These are phyloP conservation scores for Musa beccarii DNA, from an alignment of 176 grass and related monocot species.

Conservation along the genomic window DNA sequence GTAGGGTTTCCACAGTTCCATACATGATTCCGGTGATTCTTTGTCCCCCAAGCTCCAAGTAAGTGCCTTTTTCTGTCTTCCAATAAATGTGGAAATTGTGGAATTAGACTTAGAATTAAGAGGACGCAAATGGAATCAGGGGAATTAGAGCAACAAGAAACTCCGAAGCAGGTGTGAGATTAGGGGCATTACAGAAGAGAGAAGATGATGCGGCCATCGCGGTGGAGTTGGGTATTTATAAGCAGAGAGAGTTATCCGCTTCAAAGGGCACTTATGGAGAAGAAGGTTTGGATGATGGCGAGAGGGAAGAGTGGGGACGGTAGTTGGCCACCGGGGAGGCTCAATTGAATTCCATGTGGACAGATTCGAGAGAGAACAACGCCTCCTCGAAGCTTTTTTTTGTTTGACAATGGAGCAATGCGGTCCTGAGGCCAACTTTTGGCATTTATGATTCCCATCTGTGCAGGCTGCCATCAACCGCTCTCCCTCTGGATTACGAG, in stretches of 20 bases:
- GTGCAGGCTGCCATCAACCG: not conserved
- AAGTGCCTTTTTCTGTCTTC: not conserved
- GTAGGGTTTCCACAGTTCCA: not conserved
- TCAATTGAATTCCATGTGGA: not conserved
- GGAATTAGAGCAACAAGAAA: not conserved
- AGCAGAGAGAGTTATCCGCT: not conserved
- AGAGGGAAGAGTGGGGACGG: not conserved
- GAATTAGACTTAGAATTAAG: not conserved
- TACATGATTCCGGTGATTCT: constrained; percentile 2
- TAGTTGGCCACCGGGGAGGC: not conserved
- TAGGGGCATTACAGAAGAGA: not conserved
- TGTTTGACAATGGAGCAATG: too few relatives aligned
- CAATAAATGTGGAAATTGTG: not conserved
- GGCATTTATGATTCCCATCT: not conserved
- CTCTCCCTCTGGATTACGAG: not conserved
- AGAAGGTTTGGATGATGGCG: not conserved
- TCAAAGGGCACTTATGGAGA: not conserved
- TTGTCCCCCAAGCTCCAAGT: not conserved
- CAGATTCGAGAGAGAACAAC: not conserved
- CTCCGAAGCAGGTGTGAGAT: not conserved
- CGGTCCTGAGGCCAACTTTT: not conserved
- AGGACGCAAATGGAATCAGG: not conserved
- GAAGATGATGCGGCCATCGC: not conserved
- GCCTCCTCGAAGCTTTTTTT: not conserved
- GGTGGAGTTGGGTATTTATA: constrained; percentile 1